Conservation (phyloP, 2,329 filamentous ascomycete species). For the Colletotrichum cereale region DNA sequence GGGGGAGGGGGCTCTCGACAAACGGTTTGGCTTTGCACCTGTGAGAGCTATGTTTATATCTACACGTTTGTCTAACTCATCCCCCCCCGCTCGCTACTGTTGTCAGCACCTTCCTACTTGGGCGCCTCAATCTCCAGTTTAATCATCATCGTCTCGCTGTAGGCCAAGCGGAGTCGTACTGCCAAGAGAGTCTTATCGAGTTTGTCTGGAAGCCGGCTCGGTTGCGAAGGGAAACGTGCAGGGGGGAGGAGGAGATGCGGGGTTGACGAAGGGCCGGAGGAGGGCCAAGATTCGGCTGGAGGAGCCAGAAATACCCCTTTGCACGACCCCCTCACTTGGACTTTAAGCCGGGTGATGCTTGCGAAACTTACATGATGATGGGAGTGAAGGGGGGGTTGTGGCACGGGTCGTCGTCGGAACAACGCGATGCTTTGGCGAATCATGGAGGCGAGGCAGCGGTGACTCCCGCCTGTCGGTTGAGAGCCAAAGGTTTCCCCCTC, state of each 20-base stretch:
- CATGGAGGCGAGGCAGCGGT: neutral
- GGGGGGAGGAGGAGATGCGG: slow-evolving; percentile 22
- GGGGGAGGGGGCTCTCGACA: too few relatives aligned
- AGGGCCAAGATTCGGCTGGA: slow-evolving; percentile 22
- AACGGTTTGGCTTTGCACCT: too few relatives aligned
- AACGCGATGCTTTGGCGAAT: slow-evolving; percentile 14
- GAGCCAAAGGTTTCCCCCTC: neutral
- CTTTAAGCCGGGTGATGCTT: neutral
- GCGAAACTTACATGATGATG: neutral
- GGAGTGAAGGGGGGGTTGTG: neutral
- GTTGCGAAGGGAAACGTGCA: neutral
- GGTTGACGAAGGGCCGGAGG: slow-evolving; percentile 6
- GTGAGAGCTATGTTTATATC: neutral
- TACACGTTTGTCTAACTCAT: neutral
- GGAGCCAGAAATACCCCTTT: neutral
- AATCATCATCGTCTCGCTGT: slow-evolving; percentile 1
- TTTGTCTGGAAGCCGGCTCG: neutral
- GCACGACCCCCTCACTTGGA: neutral
- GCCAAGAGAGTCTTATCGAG: slow-evolving; percentile 28
- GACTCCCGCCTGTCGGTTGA: slow-evolving; percentile 23
- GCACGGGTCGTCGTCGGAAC: neutral
- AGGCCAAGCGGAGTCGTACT: slow-evolving; percentile 8
- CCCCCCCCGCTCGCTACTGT: neutral
- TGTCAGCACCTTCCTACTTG: slow-evolving; percentile 30
- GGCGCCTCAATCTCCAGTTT: neutral